Percentiles rank a stretch among this genome's conserved stretches.
phyloP scores from a whole-genome alignment of 768 basidiomycete species.

The Lentinus tigrinus region DNA sequence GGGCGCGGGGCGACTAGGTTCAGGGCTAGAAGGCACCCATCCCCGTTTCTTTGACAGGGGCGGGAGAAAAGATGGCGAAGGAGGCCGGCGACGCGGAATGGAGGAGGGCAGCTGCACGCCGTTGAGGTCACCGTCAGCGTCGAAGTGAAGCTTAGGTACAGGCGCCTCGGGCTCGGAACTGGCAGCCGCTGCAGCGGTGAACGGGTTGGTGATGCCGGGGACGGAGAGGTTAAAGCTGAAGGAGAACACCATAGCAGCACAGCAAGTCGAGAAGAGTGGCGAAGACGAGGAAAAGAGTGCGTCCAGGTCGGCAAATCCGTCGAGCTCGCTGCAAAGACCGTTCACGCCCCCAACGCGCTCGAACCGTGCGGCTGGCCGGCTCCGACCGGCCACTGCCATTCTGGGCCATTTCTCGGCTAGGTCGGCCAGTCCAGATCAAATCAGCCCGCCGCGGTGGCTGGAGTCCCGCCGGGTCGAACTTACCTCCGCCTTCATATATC shows the following conservation, averaged over 20 bases:
- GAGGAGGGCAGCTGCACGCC: conserved; percentile 15
- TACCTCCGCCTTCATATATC: no score
- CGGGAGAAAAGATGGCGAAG: conserved; percentile 38
- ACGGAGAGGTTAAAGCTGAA: conserved; percentile 72
- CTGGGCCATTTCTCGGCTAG: not conserved
- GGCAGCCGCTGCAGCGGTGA: conserved; percentile 32
- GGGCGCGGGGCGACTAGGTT: conserved; percentile 51
- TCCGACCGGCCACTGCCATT: conserved; percentile 7
- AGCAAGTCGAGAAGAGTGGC: not conserved
- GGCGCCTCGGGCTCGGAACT: conserved; percentile 9
- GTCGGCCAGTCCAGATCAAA: no score
- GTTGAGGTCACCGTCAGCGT: conserved; percentile 23
- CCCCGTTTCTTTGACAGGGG: conserved; percentile 60
- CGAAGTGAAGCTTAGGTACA: conserved; percentile 20
- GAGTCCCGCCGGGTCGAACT: no score
- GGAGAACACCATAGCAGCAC: conserved; percentile 42
- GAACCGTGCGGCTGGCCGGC: not conserved
- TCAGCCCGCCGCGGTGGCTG: no score
- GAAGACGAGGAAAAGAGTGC: not conserved
- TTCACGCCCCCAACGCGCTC: conserved; percentile 1
- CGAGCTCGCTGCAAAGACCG: conserved; percentile 15
- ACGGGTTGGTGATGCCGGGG: conserved; percentile 68
- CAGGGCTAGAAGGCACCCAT: conserved; percentile 66
- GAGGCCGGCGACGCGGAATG: conserved; percentile 21
- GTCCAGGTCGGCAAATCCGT: conserved; percentile 5